A percentile compares a stretch with the other conserved stretches of the same genome.
Evolutionary conservation across 768 basidiomycete species (phyloP).

Genomic region (Saitozyma sp.): DNA sequence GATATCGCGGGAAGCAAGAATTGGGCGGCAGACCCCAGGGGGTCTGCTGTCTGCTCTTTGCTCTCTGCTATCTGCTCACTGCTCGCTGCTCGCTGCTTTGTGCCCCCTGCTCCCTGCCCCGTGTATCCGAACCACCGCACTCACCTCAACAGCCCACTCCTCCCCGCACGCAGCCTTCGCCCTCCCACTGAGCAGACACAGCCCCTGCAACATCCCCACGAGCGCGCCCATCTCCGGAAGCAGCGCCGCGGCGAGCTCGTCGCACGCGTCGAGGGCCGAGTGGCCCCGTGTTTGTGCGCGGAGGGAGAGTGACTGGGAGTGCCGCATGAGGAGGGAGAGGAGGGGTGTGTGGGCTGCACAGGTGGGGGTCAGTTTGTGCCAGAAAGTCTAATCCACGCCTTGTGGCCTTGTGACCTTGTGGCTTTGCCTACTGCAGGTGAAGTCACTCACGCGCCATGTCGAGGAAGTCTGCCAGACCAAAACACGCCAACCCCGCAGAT

Average conservation of each 20-base stretch:
- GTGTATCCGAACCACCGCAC: constrained; percentile 5
- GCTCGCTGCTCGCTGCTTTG: too few species aligned
- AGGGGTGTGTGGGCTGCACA: constrained; percentile 31
- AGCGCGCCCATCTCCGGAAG: constrained; percentile 27
- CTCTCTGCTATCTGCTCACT: too few species aligned
- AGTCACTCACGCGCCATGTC: constrained; percentile 13
- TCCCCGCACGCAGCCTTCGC: constrained; percentile 31
- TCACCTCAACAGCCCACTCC: constrained; percentile 41
- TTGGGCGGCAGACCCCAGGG: too few species aligned
- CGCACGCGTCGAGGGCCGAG: constrained; percentile 20
- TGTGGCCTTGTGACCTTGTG: too few species aligned
- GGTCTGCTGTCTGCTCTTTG: too few species aligned
- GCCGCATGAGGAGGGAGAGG: constrained; percentile 31
- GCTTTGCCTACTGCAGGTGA: too few species aligned
- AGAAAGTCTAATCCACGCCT: background rate
- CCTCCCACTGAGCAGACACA: constrained; percentile 25
- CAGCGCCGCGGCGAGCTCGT: constrained; percentile 20
- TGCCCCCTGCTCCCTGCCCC: too few species aligned
- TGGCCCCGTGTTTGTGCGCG: constrained; percentile 12
- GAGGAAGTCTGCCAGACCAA: constrained; percentile 8
- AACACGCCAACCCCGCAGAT: background rate
- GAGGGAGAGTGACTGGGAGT: constrained; percentile 26
- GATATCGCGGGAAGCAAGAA: too few species aligned
- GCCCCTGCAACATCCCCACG: constrained; percentile 33
- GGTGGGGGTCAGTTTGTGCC: background rate